phyloP scores from a whole-genome alignment of 331 rosid species.

The Cydonia oblonga region DNA sequence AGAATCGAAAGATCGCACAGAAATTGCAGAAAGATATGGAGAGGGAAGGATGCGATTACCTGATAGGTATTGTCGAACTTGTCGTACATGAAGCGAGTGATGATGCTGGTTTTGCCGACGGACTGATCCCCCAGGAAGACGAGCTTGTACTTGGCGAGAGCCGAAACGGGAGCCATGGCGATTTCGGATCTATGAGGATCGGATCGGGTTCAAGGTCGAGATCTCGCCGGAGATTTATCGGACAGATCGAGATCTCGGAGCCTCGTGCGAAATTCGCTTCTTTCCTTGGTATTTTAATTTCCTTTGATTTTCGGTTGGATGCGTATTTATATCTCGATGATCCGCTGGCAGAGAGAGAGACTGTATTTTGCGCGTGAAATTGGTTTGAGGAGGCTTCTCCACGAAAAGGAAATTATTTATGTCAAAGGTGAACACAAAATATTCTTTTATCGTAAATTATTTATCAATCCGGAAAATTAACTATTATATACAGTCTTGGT shows the following conservation, averaged over 20 bases:
- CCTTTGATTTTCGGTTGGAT: background rate
- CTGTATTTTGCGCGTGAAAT: background rate
- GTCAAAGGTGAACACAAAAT: too few species aligned
- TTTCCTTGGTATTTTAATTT: background rate
- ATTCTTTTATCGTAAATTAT: too few species aligned
- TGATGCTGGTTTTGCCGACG: conserved; percentile 36
- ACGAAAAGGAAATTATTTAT: background rate
- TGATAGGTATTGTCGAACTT: conserved; percentile 36
- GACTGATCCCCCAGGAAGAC: conserved; percentile 37
- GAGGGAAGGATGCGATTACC: too few species aligned
- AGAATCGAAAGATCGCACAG: background rate
- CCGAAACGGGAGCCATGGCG: conserved; percentile 33
- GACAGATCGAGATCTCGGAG: conserved; percentile 15
- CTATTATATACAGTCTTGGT: too few species aligned
- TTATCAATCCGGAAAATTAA: too few species aligned
- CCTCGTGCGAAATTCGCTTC: background rate
- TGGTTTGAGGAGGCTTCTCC: background rate
- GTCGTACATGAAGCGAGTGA: conserved; percentile 38
- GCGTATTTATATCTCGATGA: background rate
- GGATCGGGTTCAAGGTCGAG: conserved; percentile 1
- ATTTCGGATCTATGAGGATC: background rate
- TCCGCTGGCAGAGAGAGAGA: background rate
- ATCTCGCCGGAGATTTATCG: conserved; percentile 14
- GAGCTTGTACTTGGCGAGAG: conserved; percentile 37
- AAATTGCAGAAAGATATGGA: background rate